phyloP scores from a whole-genome alignment of 2,329 filamentous ascomycete species.

The Eutypa lata region DNA sequence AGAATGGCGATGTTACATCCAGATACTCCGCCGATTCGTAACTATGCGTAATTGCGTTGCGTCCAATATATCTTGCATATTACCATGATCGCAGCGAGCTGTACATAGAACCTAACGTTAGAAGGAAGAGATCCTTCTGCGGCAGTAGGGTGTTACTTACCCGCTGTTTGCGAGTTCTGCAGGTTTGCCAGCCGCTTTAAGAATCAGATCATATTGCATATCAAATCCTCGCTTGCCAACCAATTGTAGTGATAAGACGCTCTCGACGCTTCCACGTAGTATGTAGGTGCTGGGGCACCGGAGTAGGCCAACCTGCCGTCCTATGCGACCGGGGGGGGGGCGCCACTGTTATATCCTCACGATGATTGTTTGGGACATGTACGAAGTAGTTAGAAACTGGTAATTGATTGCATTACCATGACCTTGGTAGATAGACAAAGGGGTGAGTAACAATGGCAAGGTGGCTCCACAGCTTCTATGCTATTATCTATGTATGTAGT shows the following conservation, averaged over 20 bases:
- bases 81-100: background rate
- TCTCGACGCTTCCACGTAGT: background rate
- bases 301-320: background rate
- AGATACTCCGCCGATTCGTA: background rate
- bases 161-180: background rate
- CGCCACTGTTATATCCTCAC: background rate
- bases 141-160: background rate
- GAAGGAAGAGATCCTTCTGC: background rate
- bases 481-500: too few relatives aligned
- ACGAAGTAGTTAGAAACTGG: too few relatives aligned
- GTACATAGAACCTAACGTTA: too few relatives aligned
- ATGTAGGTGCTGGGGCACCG: background rate
- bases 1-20: background rate
- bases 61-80: slow-evolving; percentile 1
- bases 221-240: background rate
- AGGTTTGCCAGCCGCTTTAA: background rate
- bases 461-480: too few relatives aligned
- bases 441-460: too few relatives aligned
- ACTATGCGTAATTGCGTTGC: background rate
- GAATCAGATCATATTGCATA: background rate
- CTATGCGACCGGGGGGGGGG: background rate
- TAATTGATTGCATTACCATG: too few relatives aligned
- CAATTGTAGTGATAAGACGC: background rate
- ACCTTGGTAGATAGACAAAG: too few relatives aligned
- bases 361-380: too few relatives aligned